Conservation (phyloP, 148 eudicot species). For the Tetragonia tetragonoides region DNA sequence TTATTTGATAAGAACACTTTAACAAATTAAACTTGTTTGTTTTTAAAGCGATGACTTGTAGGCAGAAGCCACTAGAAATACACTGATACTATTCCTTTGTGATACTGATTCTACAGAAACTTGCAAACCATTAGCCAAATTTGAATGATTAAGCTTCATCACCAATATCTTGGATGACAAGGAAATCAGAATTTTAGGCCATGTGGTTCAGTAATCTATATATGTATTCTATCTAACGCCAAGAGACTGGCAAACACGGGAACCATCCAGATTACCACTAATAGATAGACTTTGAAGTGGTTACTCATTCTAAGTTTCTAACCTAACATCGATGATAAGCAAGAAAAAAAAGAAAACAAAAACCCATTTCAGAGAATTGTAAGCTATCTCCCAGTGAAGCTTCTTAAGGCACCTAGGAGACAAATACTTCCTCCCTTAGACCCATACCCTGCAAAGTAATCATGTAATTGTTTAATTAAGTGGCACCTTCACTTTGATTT, state of each 20-base stretch:
- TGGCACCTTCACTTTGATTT: not conserved
- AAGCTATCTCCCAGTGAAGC: not conserved
- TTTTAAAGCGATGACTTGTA: not conserved
- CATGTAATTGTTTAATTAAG: not conserved
- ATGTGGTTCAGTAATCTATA: not conserved
- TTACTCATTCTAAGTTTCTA: not conserved
- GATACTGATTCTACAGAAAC: not conserved
- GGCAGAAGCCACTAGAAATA: not conserved
- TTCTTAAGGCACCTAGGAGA: not conserved
- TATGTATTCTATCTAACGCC: not conserved
- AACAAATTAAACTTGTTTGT: not conserved
- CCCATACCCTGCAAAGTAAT: not conserved
- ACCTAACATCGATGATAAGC: no score
- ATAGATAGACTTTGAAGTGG: not conserved
- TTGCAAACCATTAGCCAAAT: not conserved
- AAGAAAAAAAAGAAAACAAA: no score
- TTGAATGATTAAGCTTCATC: constrained; percentile 1
- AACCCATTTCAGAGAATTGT: not conserved
- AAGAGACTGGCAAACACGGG: not conserved
- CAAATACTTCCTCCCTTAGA: not conserved
- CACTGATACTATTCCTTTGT: not conserved
- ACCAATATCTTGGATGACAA: not conserved
- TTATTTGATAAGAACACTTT: no score
- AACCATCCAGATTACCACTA: not conserved
- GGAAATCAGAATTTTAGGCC: not conserved